Base-by-base conservation (phyloP, 2,329 filamentous ascomycete species). In the Fusarium concolor region DNA sequence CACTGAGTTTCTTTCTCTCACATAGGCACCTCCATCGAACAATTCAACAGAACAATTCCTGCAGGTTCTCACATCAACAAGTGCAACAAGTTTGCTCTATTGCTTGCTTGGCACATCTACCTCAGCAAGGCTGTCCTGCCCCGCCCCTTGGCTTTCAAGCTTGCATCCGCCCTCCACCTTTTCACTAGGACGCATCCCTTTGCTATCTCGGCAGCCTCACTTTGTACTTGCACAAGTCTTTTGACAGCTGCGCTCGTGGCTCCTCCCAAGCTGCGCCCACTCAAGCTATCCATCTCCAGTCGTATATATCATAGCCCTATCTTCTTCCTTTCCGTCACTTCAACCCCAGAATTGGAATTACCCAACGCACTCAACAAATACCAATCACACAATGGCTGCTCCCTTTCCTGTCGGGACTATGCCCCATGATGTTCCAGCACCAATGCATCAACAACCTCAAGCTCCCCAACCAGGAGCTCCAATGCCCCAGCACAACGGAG, bases 171-270 rank as follows among this genome's bases (percentile, higher is more conserved):
- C 66, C 66, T 53, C 66, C 66, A 62, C 60, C 66, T 44, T 67
- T 35, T 35, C 24, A 38, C 20, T 51, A 66, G 42, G 47, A 63
- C 66, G 42, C 66, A 69, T 38, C 54, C 66, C 35, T 63, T 29
- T 41, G 31, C 22, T 28, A 61, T 65, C 51, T 70, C 67, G 63
- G 35, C 67, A 62, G 67, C 67, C 67, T 70, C 63, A 70, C 67
- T 70, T 62, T 70, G 49, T 5, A 24, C 31, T 31, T 46, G 20
- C 57, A 28, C 35, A 52, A 37, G 38, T 55, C 22, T 49, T 37
- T 52, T 24, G 45, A 41, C 12, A 42, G 20, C 31, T 14, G 35
- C 26, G n/a, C 10, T 41, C 38, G 26, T 20, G 20, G 22, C 9
- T 42, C 20, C 33, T 18, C 11, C 15, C 35, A 37, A 51, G 26